Evolutionary conservation across 345 rosid genomes (phyloP), one percentile per base, ranked within the genome.

Genomic region (Zanthoxylum bungeanum): DNA sequence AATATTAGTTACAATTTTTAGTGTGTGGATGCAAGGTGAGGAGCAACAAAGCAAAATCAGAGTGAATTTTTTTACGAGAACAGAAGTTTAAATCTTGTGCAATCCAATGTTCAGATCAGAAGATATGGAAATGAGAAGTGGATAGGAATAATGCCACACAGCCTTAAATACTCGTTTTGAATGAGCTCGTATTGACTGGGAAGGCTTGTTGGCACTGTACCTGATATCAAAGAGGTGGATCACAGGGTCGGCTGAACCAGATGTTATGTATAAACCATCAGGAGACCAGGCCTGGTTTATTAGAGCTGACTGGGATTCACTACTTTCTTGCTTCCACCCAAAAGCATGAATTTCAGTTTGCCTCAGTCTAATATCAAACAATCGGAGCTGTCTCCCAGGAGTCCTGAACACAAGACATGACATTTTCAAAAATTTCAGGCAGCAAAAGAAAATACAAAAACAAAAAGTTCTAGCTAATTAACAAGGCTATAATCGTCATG

Each of bases 201-300:
- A 83, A 14, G 98, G 98, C 79, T 75, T 87, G 66, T 70, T 74
- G 50, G 88, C 84, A 80, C 85, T 87, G 77, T 90, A 87, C 83
- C 98, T 85, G 71, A 94, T 87, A 73, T 94, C 98, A 53, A 94
- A 94, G 46, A 94, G 56, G 77, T 94, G 98, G 68, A 94, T 90
- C 51, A 85, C 74, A 16, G 98, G 98, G 44, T 94, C 98, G 4
- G 86, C 97, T n/a, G 97, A 91, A 55, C 98, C 98, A 49, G 98
- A 94, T 6, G 97, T 62, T 34, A 91, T 68, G 69, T 81, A 85
- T 65, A 87, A 73, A 57, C 98, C 98, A 74, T 91, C 98, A 9
- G 96, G 93, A 73, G 97, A 94, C 98, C 98, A 92, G 42, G 91
- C 80, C 75, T 92, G 98, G 73, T 92, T 92, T 71, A 89, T 94